phyloP scores from a whole-genome alignment of 306 rosid species.

The Nissolia schottii region DNA sequence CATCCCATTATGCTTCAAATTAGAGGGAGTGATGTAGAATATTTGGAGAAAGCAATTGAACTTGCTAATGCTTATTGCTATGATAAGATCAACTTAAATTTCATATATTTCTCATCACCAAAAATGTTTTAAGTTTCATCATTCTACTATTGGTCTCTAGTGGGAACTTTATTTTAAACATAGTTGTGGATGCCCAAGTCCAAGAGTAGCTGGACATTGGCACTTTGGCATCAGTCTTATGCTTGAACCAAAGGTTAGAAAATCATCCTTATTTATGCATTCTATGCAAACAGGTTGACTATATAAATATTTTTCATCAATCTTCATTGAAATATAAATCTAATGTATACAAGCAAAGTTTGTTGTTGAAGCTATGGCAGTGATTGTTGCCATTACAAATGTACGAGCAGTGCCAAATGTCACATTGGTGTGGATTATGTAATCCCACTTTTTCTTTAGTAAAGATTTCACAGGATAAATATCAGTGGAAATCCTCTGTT shows the following conservation, averaged over 20 bases:
- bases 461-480: too few relatives aligned
- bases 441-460: too few relatives aligned
- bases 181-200: slow-evolving; percentile 98
- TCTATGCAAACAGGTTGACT: background rate
- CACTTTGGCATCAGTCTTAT: slow-evolving; percentile 88
- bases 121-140: background rate
- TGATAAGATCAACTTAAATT: slow-evolving; percentile 93
- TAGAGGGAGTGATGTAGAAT: slow-evolving; percentile 87
- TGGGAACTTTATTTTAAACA: slow-evolving; percentile 15
- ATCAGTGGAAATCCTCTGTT: too few relatives aligned
- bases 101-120: slow-evolving; percentile 27
- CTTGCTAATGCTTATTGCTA: slow-evolving; percentile 78
- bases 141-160: slow-evolving; percentile 6
- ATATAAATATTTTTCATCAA: slow-evolving; percentile 19
- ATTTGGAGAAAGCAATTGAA: slow-evolving; percentile 81
- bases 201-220: slow-evolving; percentile 95
- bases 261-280: slow-evolving; percentile 2
- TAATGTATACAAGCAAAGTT: slow-evolving; percentile 79
- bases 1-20: slow-evolving; percentile 96
- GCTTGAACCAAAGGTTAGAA: slow-evolving; percentile 97
- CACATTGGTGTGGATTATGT: slow-evolving; percentile 94
- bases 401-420: slow-evolving; percentile 87
- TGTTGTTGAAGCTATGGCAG: slow-evolving; percentile 92
- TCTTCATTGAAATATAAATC: slow-evolving; percentile 44
- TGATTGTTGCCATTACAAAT: slow-evolving; percentile 75